Evolutionary conservation across 139 green algal genomes (phyloP), one percentile per base, ranked within the genome.

Genomic region (Tetraselmis chui): DNA sequence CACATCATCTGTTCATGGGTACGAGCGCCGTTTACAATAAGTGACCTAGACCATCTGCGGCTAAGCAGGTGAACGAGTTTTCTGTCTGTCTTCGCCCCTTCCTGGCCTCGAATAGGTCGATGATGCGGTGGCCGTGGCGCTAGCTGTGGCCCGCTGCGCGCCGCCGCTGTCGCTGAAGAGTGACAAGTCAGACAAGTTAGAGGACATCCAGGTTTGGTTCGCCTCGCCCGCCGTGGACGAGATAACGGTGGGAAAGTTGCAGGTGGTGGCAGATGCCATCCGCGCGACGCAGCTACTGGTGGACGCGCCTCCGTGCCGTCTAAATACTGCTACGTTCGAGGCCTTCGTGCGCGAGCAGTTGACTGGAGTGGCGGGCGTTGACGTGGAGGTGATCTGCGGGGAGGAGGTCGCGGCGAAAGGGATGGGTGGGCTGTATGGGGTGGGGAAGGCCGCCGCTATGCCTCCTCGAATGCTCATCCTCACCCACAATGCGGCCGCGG

Each of bases 301-400:
- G 11, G 45, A 67, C 45, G 45, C 45, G 5, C 45, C 45, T 5
- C 45, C 45, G 11, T 67, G 45, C 45, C 11, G 5, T 5, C 45
- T 67, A 18, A 67, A 67, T 18, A 18, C 45, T 5, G 45, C 5
- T 5, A 67, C 45, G 45, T 67, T 67, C 18, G 45, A 67, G 45
- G 45, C 5, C 11, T 67, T 67, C 18, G 45, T 67, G 45, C 45
- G 45, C 11, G 45, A 67, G 11, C 45, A 67, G 45, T 5, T 67
- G 45, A 18, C 5, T 5, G 45, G 45, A 18, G 11, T 67, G 11
- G 11, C 45, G 18, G 67, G 83, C 79, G 67, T 32, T 59, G 32
- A 67, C 81, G 32, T 81, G 45, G 31, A 77, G 59, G 78, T 83
- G 2, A 79, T 86, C 26, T 29, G 59, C 18, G 74, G 81, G n/a